Base-by-base conservation (phyloP, 768 basidiomycete genomes). In the Mycena galericulata region DNA sequence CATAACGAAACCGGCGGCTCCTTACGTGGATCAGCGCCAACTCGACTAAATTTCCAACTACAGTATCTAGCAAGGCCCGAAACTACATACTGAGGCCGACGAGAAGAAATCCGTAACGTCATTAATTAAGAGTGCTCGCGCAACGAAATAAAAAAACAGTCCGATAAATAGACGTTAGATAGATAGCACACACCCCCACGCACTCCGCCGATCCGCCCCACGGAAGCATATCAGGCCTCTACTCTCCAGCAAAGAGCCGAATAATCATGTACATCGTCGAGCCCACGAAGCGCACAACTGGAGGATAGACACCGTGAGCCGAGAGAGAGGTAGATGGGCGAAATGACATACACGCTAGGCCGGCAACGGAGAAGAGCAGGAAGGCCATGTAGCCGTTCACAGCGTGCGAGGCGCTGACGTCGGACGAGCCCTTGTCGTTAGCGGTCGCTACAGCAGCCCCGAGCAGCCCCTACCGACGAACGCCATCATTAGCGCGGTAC, bases 351-450 rank as follows among this genome's bases (percentile, higher is more conserved):
- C 96, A 84, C 15, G 96, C 95, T 43, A 98, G 87, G 15, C 93
- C 90, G 7, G 92, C 93, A 49, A 97, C 95, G 1, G 94, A 94
- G 80, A 91, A 96, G 62, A 98, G 79, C 67, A 98, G 83, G 77
- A 96, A 95, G 18, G 91, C 88, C 91, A 97, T 93, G 76, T 97
- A 97, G 2, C 94, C 94, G 62, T 89, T 90, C 4, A 96, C 93
- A 30, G 89, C 85, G 29, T 82, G 82, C 2, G 88, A 87, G 22
- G 85, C 81, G 9, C 76, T 76, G 50, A 78, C 81, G 32, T 85
- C 78, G 2, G 51, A 2, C 20, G 67, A 8, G 29, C 90, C 86
- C 32, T 81, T 89, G 26, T 82, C 84, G 14, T 86, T 88, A 67
- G 88, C 81, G 26, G 86, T 78, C 89, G 90, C 85, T 47, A 97